Percentiles rank a stretch among this genome's conserved stretches.
These are phyloP conservation scores for Withania somnifera DNA, from an alignment of 305 asterid genomes.

Conservation along the genomic window DNA sequence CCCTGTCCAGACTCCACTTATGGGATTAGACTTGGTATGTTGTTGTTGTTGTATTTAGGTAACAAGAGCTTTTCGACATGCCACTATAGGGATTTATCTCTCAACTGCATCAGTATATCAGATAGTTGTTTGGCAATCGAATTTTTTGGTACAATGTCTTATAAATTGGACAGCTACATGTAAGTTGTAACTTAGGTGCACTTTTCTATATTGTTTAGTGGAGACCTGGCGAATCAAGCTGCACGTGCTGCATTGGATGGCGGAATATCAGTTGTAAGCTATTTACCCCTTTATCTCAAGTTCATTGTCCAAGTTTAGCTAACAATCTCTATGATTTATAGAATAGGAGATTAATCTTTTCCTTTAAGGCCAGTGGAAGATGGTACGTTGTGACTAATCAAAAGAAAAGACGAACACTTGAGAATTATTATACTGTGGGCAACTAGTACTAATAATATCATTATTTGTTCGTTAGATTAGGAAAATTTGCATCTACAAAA, in stretches of 20 bases:
- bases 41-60: not conserved
- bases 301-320: not conserved
- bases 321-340: not conserved
- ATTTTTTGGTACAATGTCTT: not conserved
- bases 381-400: not conserved
- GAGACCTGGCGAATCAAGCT: constrained; percentile 69
- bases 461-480: not conserved
- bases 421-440: not conserved
- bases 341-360: not conserved
- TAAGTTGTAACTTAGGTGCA: not conserved
- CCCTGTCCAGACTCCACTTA: too few relatives aligned
- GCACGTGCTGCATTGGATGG: constrained; percentile 67
- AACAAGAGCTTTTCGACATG: not conserved
- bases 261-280: constrained; percentile 69
- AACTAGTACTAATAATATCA: not conserved
- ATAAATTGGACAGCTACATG: not conserved
- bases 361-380: not conserved
- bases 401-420: not conserved
- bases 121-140: not conserved
- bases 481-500: not conserved
- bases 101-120: not conserved
- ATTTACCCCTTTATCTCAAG: not conserved
- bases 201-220: constrained; percentile 34
- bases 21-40: too few relatives aligned
- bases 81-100: not conserved